Conservation (phyloP, 2,329 filamentous ascomycete species). For the Laburnicola sp. region DNA sequence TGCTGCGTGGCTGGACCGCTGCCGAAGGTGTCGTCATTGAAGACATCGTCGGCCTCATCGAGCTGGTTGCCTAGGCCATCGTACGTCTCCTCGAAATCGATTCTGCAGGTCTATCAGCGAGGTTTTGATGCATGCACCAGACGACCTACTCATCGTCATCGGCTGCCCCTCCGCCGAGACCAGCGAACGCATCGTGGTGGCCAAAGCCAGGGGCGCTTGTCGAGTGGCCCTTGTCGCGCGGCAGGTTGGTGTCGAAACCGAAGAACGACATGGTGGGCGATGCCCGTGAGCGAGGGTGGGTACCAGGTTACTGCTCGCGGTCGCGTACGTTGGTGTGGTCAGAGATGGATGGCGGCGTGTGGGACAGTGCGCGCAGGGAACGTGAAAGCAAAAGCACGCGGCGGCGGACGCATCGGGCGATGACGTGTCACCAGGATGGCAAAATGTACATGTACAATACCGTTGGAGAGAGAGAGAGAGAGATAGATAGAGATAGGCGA, state of each 20-base stretch:
- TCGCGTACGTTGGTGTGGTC: not conserved
- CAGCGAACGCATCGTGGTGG: slow-evolving; percentile 86
- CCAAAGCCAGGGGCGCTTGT: slow-evolving; percentile 77
- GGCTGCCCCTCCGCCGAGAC: slow-evolving; percentile 63
- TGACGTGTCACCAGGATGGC: not conserved
- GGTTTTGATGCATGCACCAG: not conserved
- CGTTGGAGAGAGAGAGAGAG: not conserved
- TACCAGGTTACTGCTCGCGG: not conserved
- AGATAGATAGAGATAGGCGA: not conserved
- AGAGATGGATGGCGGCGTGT: slow-evolving; percentile 11
- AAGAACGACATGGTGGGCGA: slow-evolving; percentile 79
- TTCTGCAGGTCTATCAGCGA: slow-evolving; percentile 54
- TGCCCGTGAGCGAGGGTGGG: slow-evolving; percentile 5
- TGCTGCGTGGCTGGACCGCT: slow-evolving; percentile 53
- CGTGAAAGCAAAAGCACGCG: slow-evolving; percentile 11
- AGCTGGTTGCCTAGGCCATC: slow-evolving; percentile 90
- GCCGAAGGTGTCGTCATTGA: slow-evolving; percentile 94
- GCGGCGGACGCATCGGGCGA: slow-evolving; percentile 13
- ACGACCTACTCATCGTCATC: slow-evolving; percentile 63
- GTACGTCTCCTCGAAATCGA: slow-evolving; percentile 96
- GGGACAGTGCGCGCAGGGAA: slow-evolving; percentile 24
- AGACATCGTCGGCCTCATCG: slow-evolving; percentile 86
- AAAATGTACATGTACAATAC: not conserved
- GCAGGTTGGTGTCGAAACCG: slow-evolving; percentile 74
- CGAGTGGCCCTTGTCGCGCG: slow-evolving; percentile 66